Evolutionary conservation across 176 grass and related monocot genomes (phyloP), one percentile per base, ranked within the genome.

Genomic region (Carex scoparia): DNA sequence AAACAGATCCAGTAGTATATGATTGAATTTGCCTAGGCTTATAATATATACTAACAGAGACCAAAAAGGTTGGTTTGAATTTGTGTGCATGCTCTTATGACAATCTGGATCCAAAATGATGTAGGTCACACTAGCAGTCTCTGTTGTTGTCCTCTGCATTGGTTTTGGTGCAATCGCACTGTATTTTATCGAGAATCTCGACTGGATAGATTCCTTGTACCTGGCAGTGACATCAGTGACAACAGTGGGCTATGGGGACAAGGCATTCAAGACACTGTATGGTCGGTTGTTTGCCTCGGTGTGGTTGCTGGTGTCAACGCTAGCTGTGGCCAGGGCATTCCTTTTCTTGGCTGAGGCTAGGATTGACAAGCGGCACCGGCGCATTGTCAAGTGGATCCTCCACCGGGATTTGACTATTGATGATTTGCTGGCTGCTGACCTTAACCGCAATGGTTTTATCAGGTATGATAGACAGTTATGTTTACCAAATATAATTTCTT

Each of bases 211-310:
- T 69, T 86, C 91, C 0, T 16, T 97, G 65, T 93, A 93, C 77
- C 75, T 90, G 69, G 87, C 85, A 38, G 90, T 92, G 84, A 90
- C 77, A 16, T 93, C 89, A 56, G 89, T 96, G 57, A 96, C 91
- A 28, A 93, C 91, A 35, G 89, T 93, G 0, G 91, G 91, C 40
- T 96, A 96, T 69, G 94, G 94, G 13, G 91, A 93, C 79, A 48
- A 62, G 84, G 88, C 85, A 79, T 96, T 96, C 87, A 44, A 49
- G 23, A 87, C 91, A 7, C 0, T 31, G 54, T 37, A 3, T 8
- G 91, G 94, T 31, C 56, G 89, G 77, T 66, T 83, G 16, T 96
- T 96, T 73, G 91, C 91, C 14, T 81, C 86, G 0, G 55, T 86
- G 6, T 97, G 94, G 94, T 83, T 97, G 7, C 88, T 90, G 0